phyloP scores from a whole-genome alignment of 176 grass and related monocot genomes.

The Elymus sibiricus region DNA sequence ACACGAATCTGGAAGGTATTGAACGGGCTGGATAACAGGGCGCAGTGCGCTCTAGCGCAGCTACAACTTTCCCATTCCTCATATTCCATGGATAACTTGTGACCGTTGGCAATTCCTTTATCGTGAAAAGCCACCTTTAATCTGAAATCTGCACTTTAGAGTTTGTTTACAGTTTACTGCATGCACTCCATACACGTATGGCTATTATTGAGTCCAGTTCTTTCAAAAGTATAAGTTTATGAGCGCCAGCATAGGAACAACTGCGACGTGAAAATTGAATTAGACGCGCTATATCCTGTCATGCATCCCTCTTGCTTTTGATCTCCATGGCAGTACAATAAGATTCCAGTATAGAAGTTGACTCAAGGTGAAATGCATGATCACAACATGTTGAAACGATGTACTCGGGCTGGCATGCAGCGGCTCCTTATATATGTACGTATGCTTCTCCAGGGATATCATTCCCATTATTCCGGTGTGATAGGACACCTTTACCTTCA shows the following conservation, averaged over 20 bases:
- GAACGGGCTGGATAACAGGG: too few relatives aligned
- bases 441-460: neutral
- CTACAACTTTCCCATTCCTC: too few relatives aligned
- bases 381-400: neutral
- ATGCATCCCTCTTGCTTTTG: neutral
- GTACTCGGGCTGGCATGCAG: neutral
- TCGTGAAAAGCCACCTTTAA: neutral
- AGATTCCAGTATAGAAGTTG: neutral
- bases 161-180: neutral
- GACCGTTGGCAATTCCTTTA: too few relatives aligned
- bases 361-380: neutral
- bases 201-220: neutral
- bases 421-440: neutral
- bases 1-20: too few relatives aligned
- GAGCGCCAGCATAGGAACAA: neutral
- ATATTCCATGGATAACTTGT: too few relatives aligned
- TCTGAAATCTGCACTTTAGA: neutral
- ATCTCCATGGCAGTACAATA: neutral
- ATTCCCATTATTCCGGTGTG: neutral
- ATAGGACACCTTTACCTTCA: neutral
- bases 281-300: neutral
- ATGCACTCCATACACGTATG: neutral
- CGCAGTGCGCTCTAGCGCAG: too few relatives aligned
- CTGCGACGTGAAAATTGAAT: neutral
- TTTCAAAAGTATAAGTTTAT: neutral